A percentile compares a stretch with the other conserved stretches of the same genome.
phyloP scores from a whole-genome alignment of 345 rosid species.

The Hibiscus tridactylites region DNA sequence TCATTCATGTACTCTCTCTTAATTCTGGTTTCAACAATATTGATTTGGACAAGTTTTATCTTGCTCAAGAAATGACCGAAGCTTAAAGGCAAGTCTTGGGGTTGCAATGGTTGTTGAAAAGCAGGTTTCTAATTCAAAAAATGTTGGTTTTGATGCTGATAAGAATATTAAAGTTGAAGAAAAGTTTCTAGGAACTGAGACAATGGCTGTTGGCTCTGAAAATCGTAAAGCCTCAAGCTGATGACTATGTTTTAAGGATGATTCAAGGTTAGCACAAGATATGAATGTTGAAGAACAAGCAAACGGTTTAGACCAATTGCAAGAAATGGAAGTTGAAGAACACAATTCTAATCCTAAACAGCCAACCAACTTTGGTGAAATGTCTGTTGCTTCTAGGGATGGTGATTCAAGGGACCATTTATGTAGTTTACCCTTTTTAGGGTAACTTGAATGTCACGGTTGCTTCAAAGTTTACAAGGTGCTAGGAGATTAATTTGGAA shows the following conservation, averaged over 20 bases:
- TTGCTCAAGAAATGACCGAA: constrained; percentile 32
- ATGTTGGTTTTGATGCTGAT: constrained; percentile 10
- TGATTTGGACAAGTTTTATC: constrained; percentile 30
- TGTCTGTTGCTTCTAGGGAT: constrained; percentile 9
- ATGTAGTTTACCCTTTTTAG: too few species aligned
- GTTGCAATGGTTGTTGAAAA: constrained; percentile 7
- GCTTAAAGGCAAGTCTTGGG: constrained; percentile 14
- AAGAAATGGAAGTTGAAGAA: constrained; percentile 38
- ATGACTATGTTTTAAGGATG: not conserved
- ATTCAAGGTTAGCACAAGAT: constrained; percentile 7
- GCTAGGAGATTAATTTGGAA: not conserved
- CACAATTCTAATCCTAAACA: constrained; percentile 25
- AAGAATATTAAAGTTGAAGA: not conserved
- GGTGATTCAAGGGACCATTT: too few species aligned
- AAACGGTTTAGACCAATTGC: constrained; percentile 20
- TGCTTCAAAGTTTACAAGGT: not conserved
- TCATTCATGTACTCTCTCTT: constrained; percentile 8
- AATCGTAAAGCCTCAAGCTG: not conserved
- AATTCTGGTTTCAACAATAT: constrained; percentile 25
- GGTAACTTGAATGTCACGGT: too few species aligned
- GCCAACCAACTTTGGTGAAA: constrained; percentile 12
- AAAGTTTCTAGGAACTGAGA: too few species aligned
- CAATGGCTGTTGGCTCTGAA: too few species aligned
- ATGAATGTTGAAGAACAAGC: constrained; percentile 18
- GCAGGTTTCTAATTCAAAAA: constrained; percentile 13